Evolutionary conservation across 176 grass and related monocot genomes (phyloP).

Genomic region (Areca catechu): DNA sequence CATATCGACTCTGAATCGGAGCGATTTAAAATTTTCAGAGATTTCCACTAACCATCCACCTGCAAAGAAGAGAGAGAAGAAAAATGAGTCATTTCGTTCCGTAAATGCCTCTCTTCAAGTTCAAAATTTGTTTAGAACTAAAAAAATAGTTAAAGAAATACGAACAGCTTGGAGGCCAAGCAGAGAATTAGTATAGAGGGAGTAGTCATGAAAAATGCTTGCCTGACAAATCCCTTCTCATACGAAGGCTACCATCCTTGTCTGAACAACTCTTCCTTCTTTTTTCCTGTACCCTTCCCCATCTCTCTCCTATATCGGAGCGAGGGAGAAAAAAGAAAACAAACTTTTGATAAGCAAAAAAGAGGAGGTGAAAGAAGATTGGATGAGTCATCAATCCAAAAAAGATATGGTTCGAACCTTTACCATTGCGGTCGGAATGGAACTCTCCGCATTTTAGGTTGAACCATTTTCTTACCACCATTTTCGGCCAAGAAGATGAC

Average conservation of each 20-base stretch:
- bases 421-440: constrained; percentile 47
- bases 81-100: no score
- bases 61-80: neutral
- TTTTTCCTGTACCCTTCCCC: constrained; percentile 7
- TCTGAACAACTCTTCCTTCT: constrained; percentile 88
- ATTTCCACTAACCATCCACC: constrained; percentile 66
- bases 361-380: no score
- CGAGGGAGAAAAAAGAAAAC: no score
- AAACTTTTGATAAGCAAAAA: no score
- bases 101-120: no score
- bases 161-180: no score
- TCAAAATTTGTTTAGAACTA: no score
- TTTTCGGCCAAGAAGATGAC: constrained; percentile 84
- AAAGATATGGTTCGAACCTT: neutral
- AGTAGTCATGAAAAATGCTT: constrained; percentile 1
- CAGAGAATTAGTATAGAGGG: neutral
- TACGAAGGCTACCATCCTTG: constrained; percentile 47
- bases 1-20: constrained; percentile 11
- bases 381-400: no score
- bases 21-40: constrained; percentile 34
- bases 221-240: constrained; percentile 52
- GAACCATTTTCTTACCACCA: constrained; percentile 65
- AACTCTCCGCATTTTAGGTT: constrained; percentile 40
- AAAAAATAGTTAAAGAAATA: no score
- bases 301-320: constrained; percentile 17